phyloP scores from a whole-genome alignment of 768 basidiomycete genomes.

The Mycena rebaudengoi region DNA sequence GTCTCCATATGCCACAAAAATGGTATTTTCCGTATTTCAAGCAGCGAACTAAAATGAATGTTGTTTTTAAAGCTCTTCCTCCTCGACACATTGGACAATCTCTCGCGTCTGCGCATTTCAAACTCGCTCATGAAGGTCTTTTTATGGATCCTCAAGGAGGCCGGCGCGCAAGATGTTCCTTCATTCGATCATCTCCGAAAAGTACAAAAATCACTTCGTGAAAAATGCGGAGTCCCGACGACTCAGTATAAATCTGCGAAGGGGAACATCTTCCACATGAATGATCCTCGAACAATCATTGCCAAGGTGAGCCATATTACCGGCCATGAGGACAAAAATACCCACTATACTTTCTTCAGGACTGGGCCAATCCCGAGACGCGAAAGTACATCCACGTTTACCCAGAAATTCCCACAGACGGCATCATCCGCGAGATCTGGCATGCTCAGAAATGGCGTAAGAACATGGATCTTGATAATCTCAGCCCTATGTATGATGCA shows the following conservation, averaged over 20 bases:
- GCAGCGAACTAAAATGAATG: neutral
- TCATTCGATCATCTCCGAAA: constrained; percentile 5
- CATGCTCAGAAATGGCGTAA: constrained; percentile 30
- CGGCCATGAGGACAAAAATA: neutral
- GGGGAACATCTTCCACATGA: constrained; percentile 17
- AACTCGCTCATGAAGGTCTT: constrained; percentile 17
- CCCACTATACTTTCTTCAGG: neutral
- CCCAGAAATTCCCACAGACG: constrained; percentile 9
- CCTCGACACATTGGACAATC: constrained; percentile 12
- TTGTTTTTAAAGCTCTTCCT: constrained; percentile 1
- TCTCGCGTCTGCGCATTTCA: constrained; percentile 9
- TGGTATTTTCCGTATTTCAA: neutral
- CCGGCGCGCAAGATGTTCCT: neutral
- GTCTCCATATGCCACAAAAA: constrained; percentile 8
- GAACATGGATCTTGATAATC: constrained; percentile 9
- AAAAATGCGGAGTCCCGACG: constrained; percentile 2
- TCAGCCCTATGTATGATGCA: constrained; percentile 18
- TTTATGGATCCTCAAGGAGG: constrained; percentile 14
- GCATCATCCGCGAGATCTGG: constrained; percentile 3
- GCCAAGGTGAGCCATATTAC: constrained; percentile 1
- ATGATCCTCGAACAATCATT: constrained; percentile 12
- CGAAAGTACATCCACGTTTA: neutral
- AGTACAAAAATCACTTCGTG: constrained; percentile 3
- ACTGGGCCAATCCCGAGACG: constrained; percentile 1
- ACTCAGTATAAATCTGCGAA: constrained; percentile 1